Base-by-base conservation (phyloP, 1,284 basidiomycete genomes). In the Ceratobasidium sp. region DNA sequence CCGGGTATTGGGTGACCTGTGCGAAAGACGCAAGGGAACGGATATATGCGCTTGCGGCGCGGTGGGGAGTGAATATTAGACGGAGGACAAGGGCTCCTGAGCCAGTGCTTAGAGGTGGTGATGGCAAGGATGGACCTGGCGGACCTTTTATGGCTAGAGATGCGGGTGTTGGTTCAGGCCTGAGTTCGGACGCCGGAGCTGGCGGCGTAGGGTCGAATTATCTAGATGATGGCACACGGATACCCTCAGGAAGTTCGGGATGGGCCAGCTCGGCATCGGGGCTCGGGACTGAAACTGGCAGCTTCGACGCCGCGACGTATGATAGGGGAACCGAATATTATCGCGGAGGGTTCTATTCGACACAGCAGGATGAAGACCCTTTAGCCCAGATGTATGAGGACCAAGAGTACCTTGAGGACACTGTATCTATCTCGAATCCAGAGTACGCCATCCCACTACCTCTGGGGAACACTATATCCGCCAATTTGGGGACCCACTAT, bases 1-100 rank as follows among this genome's bases (percentile, higher is more conserved):
- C 69, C 8, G 69, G 69, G 31, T 73, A 73, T 22, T 73, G 69
- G 69, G 59, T 73, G 8, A 54, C 27, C 17, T 62, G 69, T 33
- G 69, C 69, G 15, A 50, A 54, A 19, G 56, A 73, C 44, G 69
- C 57, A 14, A 41, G 57, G 6, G 69, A 73, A 29, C 27, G 69
- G 31, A 54, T 73, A 19, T 31, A 54, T 11, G 69, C 69, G 17
- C 69, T 73, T 17, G 69, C 69, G 9, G 31, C 9, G 48, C 69
- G 69, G 22, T 73, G 69, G 69, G 56, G 57, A 1, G 69, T 73
- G 2, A 45, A 51, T 7, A 73, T 63, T 41, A 31, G 29, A 19
- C 24, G 57, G 15, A n/a, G 33, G 27, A 62, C 33, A 22, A 33
- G 50, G 24, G 59, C 45, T 2, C 69, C 53, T 29, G 69, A 48